Base-by-base conservation (phyloP, 208 protist genomes). In the Phytomonas sp. region DNA sequence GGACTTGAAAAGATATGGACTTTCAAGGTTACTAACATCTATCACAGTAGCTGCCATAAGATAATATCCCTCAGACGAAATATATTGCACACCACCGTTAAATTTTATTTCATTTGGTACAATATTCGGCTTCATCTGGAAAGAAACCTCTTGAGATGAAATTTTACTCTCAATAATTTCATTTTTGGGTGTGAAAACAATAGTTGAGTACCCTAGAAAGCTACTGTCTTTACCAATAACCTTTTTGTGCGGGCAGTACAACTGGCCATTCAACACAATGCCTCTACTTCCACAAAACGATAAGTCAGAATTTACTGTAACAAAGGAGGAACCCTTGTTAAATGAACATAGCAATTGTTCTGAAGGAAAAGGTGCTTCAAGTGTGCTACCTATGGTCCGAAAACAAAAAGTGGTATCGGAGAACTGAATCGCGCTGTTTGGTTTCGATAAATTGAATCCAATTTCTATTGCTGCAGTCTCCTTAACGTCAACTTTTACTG, bases 181-280 rank as follows among this genome's bases (percentile, higher is more conserved):
- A 26, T 56, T 56, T 56, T 56, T 12, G 45, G 16, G 64, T 12
- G 67, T 16, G 29, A 72, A 75, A 7, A 29, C 32, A 8, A 77
- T 3, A 31, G 69, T 59, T 0, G 69, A 45, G 67, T 74, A 81
- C 34, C 70, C 60, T 7, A 66, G 31, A 2, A 66, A 72, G 19
- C 63, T 74, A 8, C 74, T 62, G 16, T 79, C 69, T 33, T 60
- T 42, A 36, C 70, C 61, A 2, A 61, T 64, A 4, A 80, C 64
- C 34, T 69, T 45, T 31, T 84, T 75, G 4, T 29, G 6, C 6
- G 81, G 79, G 33, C 88, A 94, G n/a, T 77, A 71, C 31, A 94
- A 74, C 29, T 69, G 67, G 4, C 66, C 76, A 30, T 81, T 76
- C 4, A 87, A 37, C n/a, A 89, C 56, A 62, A 87, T 74, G 31